Evolutionary conservation across 345 rosid species (phyloP), one percentile per base, ranked within the genome.

Genomic region (Hypericum perforatum): DNA sequence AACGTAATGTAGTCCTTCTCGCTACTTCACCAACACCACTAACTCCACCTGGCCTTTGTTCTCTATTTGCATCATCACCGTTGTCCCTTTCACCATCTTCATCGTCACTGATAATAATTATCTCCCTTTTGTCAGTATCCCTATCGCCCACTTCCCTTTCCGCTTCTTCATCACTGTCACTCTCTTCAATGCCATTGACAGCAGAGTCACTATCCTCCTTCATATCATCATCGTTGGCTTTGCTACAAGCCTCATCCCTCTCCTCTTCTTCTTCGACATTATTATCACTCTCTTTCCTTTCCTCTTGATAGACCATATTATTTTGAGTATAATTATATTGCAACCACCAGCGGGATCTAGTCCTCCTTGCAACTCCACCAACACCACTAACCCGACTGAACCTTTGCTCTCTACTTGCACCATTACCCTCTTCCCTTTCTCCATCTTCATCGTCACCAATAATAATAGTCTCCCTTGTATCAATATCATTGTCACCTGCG

Each of bases 91-190:
- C 14, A 11, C 11, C 41, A 50, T 6, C 8, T 22, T n/a, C 12
- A 16, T 65, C 67, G 3, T 58, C 63, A 22, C 58, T 64, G 41
- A 9, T 38, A 8, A 45, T 43, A 3, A 44, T 12, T 0, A 9
- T 41, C 49, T 7, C 12, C 40, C 2, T 14, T 7, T 37, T 53
- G 14, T 51, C 57, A 8, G 46, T 45, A 56, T 49, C 57, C 14
- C 50, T 42, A 43, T 37, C 22, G 32, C 16, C 5, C 9, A 22
- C 32, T 40, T 45, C 7, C 46, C 16, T 9, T 29, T 16, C 9
- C 45, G 12, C n/a, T n/a, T n/a, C n/a, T n/a, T n/a, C n/a, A n/a
- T n/a, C n/a, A n/a, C n/a, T n/a, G n/a, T n/a, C n/a, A n/a, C 12
- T 49, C 13, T 44, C 10, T 14, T 14, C 9, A 7, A n/a, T n/a